Evolutionary conservation across 208 protist species (phyloP).

Genomic region (Acanthamoeba healyi): DNA sequence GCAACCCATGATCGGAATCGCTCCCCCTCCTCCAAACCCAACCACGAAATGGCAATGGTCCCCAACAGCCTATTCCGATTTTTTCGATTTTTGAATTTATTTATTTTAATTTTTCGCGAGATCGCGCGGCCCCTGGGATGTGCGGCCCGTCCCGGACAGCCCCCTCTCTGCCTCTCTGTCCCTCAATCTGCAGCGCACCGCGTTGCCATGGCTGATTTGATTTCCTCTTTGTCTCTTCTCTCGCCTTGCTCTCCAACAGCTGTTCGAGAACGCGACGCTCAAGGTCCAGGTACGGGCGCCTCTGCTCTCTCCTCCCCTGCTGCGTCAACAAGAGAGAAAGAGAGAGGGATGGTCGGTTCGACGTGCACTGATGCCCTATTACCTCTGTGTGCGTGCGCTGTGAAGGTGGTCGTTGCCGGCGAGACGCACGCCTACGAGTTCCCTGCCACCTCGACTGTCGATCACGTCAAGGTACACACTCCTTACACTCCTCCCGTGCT

Average conservation of each 20-base stretch:
- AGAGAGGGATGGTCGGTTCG: not conserved
- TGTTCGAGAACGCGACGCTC: conserved; percentile 26
- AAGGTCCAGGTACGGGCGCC: not conserved
- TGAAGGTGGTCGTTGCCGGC: not conserved
- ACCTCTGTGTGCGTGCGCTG: not conserved
- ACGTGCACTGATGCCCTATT: not conserved
- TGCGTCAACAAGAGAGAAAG: too few relatives aligned
- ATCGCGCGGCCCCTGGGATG: too few relatives aligned
- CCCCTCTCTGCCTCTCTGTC: too few relatives aligned
- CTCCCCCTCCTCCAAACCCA: not conserved
- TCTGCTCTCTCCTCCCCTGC: not conserved
- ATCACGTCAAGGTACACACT: not conserved
- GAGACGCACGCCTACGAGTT: conserved; percentile 23
- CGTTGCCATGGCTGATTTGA: not conserved
- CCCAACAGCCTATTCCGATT: too few relatives aligned
- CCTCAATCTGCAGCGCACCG: too few relatives aligned
- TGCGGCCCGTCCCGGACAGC: too few relatives aligned
- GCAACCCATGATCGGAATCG: too few relatives aligned
- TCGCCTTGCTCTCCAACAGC: not conserved
- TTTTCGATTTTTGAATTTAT: not conserved
- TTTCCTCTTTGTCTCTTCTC: not conserved
- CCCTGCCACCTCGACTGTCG: conserved; percentile 28
- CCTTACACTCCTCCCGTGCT: too few relatives aligned
- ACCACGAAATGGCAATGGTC: not conserved
- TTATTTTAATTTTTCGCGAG: not conserved